phyloP scores from a whole-genome alignment of 139 green algal species.

The Coelastrella sp. region DNA sequence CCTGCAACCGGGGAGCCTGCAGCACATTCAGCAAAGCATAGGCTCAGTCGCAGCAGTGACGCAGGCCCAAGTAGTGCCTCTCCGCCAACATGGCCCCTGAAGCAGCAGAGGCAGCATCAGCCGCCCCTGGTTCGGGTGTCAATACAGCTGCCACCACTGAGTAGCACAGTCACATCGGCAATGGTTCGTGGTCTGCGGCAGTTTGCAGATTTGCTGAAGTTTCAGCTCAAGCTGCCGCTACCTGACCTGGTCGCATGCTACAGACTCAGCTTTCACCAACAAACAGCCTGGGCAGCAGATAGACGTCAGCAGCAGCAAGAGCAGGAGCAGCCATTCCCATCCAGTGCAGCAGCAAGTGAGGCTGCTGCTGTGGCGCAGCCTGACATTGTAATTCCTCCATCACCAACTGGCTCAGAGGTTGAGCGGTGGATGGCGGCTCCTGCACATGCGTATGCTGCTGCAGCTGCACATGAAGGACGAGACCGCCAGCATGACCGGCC shows the following conservation, averaged over 20 bases:
- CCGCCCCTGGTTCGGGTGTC: not conserved
- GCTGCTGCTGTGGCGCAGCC: too few species aligned
- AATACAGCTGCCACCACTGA: conserved; percentile 21
- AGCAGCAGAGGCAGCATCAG: conserved; percentile 3
- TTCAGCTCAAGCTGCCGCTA: not conserved
- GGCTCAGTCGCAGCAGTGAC: too few species aligned
- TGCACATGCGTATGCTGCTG: too few species aligned
- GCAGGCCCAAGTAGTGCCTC: too few species aligned
- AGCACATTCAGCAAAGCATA: not conserved
- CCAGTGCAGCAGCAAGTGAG: too few species aligned
- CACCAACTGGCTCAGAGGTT: not conserved
- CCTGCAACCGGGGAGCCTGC: not conserved
- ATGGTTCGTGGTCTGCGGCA: conserved; percentile 1
- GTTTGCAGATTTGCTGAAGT: not conserved
- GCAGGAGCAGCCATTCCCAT: too few species aligned
- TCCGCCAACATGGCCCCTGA: too few species aligned
- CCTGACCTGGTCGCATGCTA: not conserved
- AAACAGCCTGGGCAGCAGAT: conserved; percentile 10
- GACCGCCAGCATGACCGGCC: not conserved
- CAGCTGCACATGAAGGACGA: not conserved
- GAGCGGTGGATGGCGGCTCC: conserved; percentile 25
- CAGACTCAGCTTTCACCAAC: not conserved
- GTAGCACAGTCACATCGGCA: not conserved
- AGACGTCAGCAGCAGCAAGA: too few species aligned
- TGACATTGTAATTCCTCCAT: not conserved